These are phyloP conservation scores for Penicillium sp. DNA, from an alignment of 2,329 filamentous ascomycete genomes.

Conservation along the genomic window DNA sequence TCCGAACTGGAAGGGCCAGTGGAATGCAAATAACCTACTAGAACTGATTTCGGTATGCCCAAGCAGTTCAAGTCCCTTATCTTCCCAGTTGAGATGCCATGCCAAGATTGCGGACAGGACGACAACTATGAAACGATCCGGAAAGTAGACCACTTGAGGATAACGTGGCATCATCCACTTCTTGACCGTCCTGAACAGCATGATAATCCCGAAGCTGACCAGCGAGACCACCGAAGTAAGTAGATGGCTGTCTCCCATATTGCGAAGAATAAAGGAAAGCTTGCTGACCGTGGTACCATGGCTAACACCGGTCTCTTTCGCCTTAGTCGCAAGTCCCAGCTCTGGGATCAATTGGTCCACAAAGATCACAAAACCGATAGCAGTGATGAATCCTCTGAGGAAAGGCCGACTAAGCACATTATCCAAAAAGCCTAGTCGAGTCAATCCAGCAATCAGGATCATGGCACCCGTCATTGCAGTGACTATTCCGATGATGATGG, in stretches of 20 bases:
- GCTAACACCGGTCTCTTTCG: slow-evolving; percentile 60
- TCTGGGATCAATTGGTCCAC: slow-evolving; percentile 94
- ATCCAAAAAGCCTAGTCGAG: slow-evolving; percentile 86
- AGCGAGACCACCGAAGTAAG: slow-evolving; percentile 75
- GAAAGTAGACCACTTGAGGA: slow-evolving; percentile 79
- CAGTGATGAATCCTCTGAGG: slow-evolving; percentile 90
- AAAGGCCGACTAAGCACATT: slow-evolving; percentile 93
- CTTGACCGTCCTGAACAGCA: slow-evolving; percentile 85
- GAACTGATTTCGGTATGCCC: slow-evolving; percentile 74
- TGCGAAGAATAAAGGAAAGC: slow-evolving; percentile 70
- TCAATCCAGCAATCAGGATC: slow-evolving; percentile 82
- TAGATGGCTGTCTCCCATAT: slow-evolving; percentile 65
- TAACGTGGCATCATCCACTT: slow-evolving; percentile 74
- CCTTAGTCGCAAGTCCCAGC: slow-evolving; percentile 69
- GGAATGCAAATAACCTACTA: slow-evolving; percentile 72
- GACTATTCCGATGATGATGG: slow-evolving; percentile 81
- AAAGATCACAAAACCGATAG: slow-evolving; percentile 92
- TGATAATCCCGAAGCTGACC: slow-evolving; percentile 80
- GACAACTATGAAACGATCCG: slow-evolving; percentile 87
- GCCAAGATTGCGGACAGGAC: slow-evolving; percentile 78
- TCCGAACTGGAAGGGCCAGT: slow-evolving; percentile 76
- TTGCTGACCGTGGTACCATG: slow-evolving; percentile 89
- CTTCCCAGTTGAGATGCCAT: slow-evolving; percentile 73
- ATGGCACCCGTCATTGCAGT: slow-evolving; percentile 84
- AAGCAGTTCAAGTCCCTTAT: slow-evolving; percentile 76